Evolutionary conservation across 1,284 basidiomycete genomes (phyloP).

Genomic region (Trametes sp.): DNA sequence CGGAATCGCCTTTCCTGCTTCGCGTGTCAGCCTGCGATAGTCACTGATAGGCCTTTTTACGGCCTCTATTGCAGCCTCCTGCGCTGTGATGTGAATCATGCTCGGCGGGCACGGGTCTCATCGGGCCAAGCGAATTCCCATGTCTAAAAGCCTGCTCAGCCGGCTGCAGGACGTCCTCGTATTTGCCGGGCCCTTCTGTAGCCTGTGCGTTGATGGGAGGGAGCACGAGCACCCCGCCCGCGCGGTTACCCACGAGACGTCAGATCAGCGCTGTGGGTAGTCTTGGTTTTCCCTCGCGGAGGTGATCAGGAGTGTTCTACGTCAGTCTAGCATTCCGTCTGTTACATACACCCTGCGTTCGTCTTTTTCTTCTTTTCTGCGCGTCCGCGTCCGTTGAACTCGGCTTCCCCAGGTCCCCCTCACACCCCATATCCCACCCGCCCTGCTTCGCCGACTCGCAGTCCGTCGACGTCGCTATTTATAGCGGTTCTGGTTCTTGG

Average conservation of each 20-base stretch:
- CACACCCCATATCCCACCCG: background rate
- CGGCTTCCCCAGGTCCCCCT: background rate
- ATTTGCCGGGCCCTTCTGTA: conserved; percentile 12
- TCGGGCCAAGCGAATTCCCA: conserved; percentile 20
- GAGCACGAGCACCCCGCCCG: background rate
- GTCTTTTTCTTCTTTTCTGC: conserved; percentile 6
- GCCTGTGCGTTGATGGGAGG: conserved; percentile 7
- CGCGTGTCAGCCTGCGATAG: background rate
- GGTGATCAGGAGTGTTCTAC: conserved; percentile 4
- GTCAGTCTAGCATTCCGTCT: conserved; percentile 4
- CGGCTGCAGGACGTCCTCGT: conserved; percentile 14
- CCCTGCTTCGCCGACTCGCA: background rate
- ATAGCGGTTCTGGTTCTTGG: background rate
- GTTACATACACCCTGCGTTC: conserved; percentile 1
- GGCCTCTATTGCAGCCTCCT: background rate
- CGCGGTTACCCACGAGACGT: conserved; percentile 13
- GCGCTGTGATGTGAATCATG: background rate
- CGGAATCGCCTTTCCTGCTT: conserved; percentile 1
- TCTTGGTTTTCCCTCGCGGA: conserved; percentile 10
- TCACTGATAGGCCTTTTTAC: conserved; percentile 15
- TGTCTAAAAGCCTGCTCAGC: conserved; percentile 24
- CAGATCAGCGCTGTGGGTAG: conserved; percentile 6
- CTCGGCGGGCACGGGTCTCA: conserved; percentile 11
- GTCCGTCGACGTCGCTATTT: background rate
- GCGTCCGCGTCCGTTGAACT: conserved; percentile 8